phyloP scores from a whole-genome alignment of 805 yeast species.

The Zygosaccharomyces bisporus region DNA sequence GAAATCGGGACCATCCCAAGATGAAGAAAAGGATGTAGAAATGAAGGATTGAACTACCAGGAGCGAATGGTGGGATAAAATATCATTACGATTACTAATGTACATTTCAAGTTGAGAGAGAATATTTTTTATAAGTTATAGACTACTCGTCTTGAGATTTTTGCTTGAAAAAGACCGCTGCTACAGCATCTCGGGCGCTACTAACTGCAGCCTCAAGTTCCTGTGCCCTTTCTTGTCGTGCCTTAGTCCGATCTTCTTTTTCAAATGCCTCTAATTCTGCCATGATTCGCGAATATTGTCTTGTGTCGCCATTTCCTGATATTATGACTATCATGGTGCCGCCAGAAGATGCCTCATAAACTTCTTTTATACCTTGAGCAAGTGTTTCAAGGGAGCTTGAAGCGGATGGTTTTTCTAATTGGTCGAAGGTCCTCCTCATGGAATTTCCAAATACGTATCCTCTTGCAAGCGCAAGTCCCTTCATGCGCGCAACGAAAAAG shows the following conservation, averaged over 20 bases:
- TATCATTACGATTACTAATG: neutral
- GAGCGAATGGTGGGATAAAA: neutral
- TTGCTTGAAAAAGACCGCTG: constrained; percentile 49
- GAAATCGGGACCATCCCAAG: neutral
- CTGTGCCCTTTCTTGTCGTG: constrained; percentile 43
- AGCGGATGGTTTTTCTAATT: constrained; percentile 9
- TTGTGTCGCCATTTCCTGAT: constrained; percentile 61
- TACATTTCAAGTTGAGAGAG: constrained; percentile 2
- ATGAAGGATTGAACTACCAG: constrained; percentile 3
- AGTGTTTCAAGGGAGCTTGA: constrained; percentile 31
- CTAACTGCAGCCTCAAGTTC: constrained; percentile 46
- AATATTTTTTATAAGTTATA: constrained; percentile 7
- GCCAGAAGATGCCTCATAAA: constrained; percentile 53
- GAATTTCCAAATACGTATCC: constrained; percentile 34
- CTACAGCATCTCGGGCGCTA: constrained; percentile 57
- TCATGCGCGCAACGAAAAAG: constrained; percentile 51
- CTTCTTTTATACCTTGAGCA: constrained; percentile 42
- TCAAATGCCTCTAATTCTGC: constrained; percentile 42
- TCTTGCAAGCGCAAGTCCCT: constrained; percentile 52
- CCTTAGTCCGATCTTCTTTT: constrained; percentile 38
- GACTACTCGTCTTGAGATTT: constrained; percentile 1
- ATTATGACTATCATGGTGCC: constrained; percentile 58
- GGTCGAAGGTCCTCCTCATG: constrained; percentile 4
- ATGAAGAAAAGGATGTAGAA: constrained; percentile 2
- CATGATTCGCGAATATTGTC: constrained; percentile 40